Base-by-base conservation (phyloP, 2,329 filamentous ascomycete species). In the Clonostachys chloroleuca region DNA sequence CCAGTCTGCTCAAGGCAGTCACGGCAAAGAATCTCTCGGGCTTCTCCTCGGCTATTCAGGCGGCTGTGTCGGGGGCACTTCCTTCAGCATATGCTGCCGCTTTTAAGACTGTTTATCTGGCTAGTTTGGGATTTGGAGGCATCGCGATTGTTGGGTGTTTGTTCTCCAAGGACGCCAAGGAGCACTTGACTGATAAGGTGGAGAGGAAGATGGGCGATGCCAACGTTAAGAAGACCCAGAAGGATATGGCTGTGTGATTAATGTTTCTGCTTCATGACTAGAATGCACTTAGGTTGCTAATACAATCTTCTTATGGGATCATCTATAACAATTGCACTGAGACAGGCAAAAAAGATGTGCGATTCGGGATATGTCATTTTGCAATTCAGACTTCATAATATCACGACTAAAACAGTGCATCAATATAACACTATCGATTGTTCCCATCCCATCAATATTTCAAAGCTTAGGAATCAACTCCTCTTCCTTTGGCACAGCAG, bases 61-160 rank as follows among this genome's bases (percentile, higher is more conserved):
- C 54, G 3, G 62, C 64, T 0, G 65, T 68, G 1, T 48, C 51
- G 3, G 51, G 46, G 5, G 48, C 45, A 1, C 16, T 70, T 17
- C 61, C 63, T 1, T 56, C 53, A 6, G 69, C 68, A 6, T 66
- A 66, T 44, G 56, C 65, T 1, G 61, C 68, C 37, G 66, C 67
- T 6, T 69, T 68, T 51, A 58, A 64, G 48, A 69, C 68, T 2
- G 66, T 73, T 0, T 73, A 68, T 34, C 49, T 70, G 2, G 61
- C 62, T 2, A 68, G 61, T 52, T 49, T 70, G 17, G 67, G 61
- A 0, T 70, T 70, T 36, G 60, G 61, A 20, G 66, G 56, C 0
- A 61, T 70, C 17, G 66, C 63, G 6, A 64, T 70, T 6, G 46
- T 68, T 6, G 59, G 63, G 2, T 63, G 61, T 17, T 49, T 67